phyloP scores from a whole-genome alignment of 768 basidiomycete species.

The Naganishia onofrii region DNA sequence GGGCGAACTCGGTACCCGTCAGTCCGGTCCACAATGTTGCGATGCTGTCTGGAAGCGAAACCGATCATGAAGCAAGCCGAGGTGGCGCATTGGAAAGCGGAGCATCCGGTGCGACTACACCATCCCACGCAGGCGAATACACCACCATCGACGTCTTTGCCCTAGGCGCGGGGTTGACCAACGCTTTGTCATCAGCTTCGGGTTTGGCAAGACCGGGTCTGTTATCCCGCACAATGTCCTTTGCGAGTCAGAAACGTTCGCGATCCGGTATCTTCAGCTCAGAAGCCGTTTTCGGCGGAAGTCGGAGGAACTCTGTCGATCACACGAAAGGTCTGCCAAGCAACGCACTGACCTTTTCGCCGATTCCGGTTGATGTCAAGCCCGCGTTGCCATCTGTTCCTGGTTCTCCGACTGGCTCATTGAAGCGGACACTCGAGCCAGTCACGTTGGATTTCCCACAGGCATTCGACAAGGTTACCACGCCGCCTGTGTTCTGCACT shows the following conservation, averaged over 20 bases:
- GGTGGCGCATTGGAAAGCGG: slow-evolving; percentile 6
- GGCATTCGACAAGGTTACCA: background rate
- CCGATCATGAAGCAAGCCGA: background rate
- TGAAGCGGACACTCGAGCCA: background rate
- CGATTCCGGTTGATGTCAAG: background rate
- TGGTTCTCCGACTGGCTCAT: slow-evolving; percentile 19
- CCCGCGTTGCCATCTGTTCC: slow-evolving; percentile 22
- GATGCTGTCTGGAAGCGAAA: slow-evolving; percentile 6
- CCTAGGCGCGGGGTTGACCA: slow-evolving; percentile 19
- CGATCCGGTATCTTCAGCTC: slow-evolving; percentile 13
- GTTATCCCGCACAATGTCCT: slow-evolving; percentile 12
- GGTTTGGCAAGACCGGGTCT: background rate
- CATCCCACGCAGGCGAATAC: slow-evolving; percentile 10
- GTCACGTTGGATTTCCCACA: background rate
- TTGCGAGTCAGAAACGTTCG: slow-evolving; percentile 16
- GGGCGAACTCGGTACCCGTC: slow-evolving; percentile 24
- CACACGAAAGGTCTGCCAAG: background rate
- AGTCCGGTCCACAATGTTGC: background rate
- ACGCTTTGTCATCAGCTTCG: background rate
- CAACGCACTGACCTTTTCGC: slow-evolving; percentile 19
- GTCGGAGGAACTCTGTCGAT: slow-evolving; percentile 27
- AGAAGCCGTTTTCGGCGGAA: background rate
- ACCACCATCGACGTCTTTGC: slow-evolving; percentile 18
- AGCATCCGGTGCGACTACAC: slow-evolving; percentile 11
- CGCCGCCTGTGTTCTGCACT: background rate